Evolutionary conservation across 129 eudicot genomes (phyloP), one percentile per base, ranked within the genome.

Genomic region (Saposhnikovia divaricata): DNA sequence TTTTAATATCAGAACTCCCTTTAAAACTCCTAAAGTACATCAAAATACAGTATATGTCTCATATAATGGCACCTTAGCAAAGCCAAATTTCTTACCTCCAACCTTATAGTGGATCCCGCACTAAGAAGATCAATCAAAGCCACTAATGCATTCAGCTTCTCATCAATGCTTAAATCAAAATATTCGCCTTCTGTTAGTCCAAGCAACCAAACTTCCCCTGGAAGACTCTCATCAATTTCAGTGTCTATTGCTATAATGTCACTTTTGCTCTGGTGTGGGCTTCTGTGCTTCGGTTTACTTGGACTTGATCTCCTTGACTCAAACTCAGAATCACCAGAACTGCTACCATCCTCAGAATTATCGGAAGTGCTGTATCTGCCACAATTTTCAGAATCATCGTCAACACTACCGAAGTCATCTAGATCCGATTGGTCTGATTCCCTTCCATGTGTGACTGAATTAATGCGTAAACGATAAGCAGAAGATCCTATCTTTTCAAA

Each of bases 141-240:
- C 48, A 81, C 78, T 39, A 95, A 79, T 65, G 89, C 93, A 78
- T 82, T 89, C 85, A 95, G 85, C 85, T 95, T 95, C 91, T 95
- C 98, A 78, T 90, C 98, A 77, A 89, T 84, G 78, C 86, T 92
- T 82, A 92, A 81, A 71, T 92, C 98, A 39, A 93, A 92, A 88
- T 92, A 95, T 85, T 89, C 99, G 55, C 97, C 93, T 84, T 95
- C 99, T 88, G 88, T 87, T 31, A 95, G 87, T 46, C 94, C 97
- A 77, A 90, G 87, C 84, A 92, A 83, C 99, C 99, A 95, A 46
- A 82, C 83, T 82, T 95, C 97, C 82, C 98, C 97, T 9, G 94
- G 90, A 78, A 90, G 85, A 87, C 99, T 92, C 84, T 92, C 99
- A 84, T 95, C 97, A 80, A 95, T 95, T 78, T 90, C 99, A 77